These are phyloP conservation scores for Ambrosia artemisiifolia DNA, from an alignment of 129 eudicot species.

Conservation along the genomic window DNA sequence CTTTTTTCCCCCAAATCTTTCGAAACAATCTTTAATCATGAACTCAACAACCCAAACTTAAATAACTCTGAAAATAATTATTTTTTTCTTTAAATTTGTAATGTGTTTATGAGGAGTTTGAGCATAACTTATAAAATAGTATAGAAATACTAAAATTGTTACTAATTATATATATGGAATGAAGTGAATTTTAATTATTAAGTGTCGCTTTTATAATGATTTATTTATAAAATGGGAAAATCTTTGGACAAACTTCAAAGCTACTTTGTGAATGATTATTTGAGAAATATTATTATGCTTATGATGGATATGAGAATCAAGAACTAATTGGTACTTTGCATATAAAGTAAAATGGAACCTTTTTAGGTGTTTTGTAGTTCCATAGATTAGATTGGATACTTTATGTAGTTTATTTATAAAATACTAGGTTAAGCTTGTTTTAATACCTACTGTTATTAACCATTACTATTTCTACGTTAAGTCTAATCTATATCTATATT, in stretches of 20 bases:
- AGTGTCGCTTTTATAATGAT: background rate
- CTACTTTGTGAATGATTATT: constrained; percentile 27
- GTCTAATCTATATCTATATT: no score
- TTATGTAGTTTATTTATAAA: constrained; percentile 8
- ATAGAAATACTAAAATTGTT: background rate
- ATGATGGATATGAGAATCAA: constrained; percentile 33
- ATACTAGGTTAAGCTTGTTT: constrained; percentile 8
- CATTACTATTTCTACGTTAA: background rate
- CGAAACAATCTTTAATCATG: constrained; percentile 22
- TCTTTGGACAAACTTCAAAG: constrained; percentile 18
- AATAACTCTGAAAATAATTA: background rate
- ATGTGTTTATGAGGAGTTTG: background rate
- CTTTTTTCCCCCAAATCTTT: constrained; percentile 22
- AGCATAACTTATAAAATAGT: background rate
- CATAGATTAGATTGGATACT: constrained; percentile 20
- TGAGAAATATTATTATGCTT: constrained; percentile 24
- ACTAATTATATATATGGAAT: background rate
- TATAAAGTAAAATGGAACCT: constrained; percentile 36
- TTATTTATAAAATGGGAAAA: background rate
- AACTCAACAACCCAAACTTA: background rate
- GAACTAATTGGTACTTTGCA: constrained; percentile 32
- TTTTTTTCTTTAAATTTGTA: background rate
- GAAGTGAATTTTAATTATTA: background rate
- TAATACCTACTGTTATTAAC: constrained; percentile 1
- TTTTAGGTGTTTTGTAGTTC: constrained; percentile 30